These are phyloP conservation scores for Anisodus tanguticus DNA, from an alignment of 257 asterid species.

Conservation along the genomic window DNA sequence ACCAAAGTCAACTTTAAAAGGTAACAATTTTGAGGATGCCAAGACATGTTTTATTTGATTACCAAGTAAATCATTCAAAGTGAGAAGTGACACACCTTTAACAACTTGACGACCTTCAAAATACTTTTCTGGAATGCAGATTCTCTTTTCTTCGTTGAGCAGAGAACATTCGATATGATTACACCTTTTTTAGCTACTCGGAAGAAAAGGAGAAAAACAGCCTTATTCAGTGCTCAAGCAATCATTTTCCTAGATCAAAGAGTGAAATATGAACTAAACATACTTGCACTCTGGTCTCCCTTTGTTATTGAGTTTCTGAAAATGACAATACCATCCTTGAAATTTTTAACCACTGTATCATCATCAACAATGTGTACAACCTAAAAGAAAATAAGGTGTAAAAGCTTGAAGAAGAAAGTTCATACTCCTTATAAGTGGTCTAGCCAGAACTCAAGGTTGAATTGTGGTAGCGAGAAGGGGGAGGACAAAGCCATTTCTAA, in stretches of 20 bases:
- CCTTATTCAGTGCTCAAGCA: conserved; percentile 36
- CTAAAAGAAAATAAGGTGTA: conserved; percentile 45
- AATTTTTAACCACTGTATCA: conserved; percentile 47
- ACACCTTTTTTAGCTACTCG: conserved; percentile 52
- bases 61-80: neutral
- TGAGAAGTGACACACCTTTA: conserved; percentile 48
- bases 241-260: conserved; percentile 27
- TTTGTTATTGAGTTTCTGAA: conserved; percentile 49
- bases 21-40: neutral
- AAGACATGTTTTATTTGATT: neutral
- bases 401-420: conserved; percentile 22
- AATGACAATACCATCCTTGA: conserved; percentile 50
- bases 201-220: conserved; percentile 31
- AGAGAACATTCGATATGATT: conserved; percentile 50
- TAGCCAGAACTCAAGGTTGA: neutral
- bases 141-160: conserved; percentile 68
- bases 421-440: neutral
- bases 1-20: conserved; percentile 9
- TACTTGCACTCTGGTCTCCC: conserved; percentile 46
- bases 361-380: conserved; percentile 58
- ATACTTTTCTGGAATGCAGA: conserved; percentile 56
- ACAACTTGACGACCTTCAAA: conserved; percentile 48
- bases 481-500: neutral
- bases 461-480: neutral
- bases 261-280: conserved; percentile 31